Percentiles rank a stretch among this genome's conserved stretches.
These are phyloP conservation scores for Ceratocystis cubensis DNA, from an alignment of 2,329 filamentous ascomycete species.

Conservation along the genomic window DNA sequence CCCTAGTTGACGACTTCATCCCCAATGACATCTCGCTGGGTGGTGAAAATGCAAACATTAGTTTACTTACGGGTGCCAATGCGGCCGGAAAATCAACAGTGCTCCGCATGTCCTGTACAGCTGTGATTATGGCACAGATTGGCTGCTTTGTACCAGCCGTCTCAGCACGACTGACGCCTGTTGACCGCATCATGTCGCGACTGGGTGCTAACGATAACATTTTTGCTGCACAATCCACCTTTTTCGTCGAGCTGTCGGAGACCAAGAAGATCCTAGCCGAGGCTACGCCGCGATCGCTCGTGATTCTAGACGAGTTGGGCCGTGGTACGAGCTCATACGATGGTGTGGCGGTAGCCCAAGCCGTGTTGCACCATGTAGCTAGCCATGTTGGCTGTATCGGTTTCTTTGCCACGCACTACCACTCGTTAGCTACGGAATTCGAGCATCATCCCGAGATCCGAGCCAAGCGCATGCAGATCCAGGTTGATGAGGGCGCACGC, in stretches of 20 bases:
- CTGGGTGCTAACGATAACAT: slow-evolving; percentile 98
- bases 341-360: slow-evolving; percentile 89
- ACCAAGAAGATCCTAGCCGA: slow-evolving; percentile 96
- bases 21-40: slow-evolving; percentile 87
- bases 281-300: slow-evolving; percentile 82
- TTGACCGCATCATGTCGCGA: slow-evolving; percentile 97
- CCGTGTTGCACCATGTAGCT: slow-evolving; percentile 90
- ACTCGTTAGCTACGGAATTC: slow-evolving; percentile 85
- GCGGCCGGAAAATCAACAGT: slow-evolving; percentile 96
- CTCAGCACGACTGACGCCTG: slow-evolving; percentile 71
- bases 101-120: slow-evolving; percentile 89
- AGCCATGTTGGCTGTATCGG: slow-evolving; percentile 86
- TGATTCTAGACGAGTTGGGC: slow-evolving; percentile 92
- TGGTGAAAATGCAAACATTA: slow-evolving; percentile 69
- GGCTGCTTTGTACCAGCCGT: slow-evolving; percentile 82
- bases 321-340: slow-evolving; percentile 93
- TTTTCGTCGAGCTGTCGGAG: slow-evolving; percentile 94
- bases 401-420: slow-evolving; percentile 97
- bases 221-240: slow-evolving; percentile 92
- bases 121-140: slow-evolving; percentile 94
- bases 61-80: slow-evolving; percentile 86
- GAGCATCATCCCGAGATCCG: slow-evolving; percentile 75
- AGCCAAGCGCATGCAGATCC: slow-evolving; percentile 83
- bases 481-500: slow-evolving; percentile 71
- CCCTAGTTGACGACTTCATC: slow-evolving; percentile 84